Conservation (phyloP, 345 rosid genomes). For the Heritiera fomes region DNA sequence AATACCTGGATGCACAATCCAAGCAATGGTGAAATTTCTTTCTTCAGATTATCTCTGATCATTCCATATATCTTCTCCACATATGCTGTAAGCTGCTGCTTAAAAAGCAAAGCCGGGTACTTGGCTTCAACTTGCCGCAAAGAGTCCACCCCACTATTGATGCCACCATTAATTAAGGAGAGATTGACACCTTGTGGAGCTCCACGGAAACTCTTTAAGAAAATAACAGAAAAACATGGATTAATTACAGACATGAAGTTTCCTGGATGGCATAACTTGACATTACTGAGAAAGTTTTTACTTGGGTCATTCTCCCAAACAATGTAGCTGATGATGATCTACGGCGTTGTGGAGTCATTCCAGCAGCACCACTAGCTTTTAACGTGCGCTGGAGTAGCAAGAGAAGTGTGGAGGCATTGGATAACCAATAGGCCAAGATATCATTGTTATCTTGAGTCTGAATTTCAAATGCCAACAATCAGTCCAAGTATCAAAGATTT, state of each 20-base stretch:
- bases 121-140: slow-evolving; percentile 95
- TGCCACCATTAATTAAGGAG: slow-evolving; percentile 61
- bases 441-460: slow-evolving; percentile 93
- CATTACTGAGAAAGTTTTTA: slow-evolving; percentile 25
- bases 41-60: slow-evolving; percentile 94
- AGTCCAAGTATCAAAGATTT: slow-evolving; percentile 21
- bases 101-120: slow-evolving; percentile 94
- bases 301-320: slow-evolving; percentile 95
- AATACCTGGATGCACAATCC: slow-evolving; percentile 95
- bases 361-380: slow-evolving; percentile 96
- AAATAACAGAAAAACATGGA: slow-evolving; percentile 15
- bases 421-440: slow-evolving; percentile 85
- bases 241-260: slow-evolving; percentile 22
- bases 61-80: slow-evolving; percentile 97
- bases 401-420: slow-evolving; percentile 91
- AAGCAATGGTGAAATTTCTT: slow-evolving; percentile 93
- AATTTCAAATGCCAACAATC: slow-evolving; percentile 22
- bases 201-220: slow-evolving; percentile 81
- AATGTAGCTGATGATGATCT: slow-evolving; percentile 92
- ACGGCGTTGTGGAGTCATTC: slow-evolving; percentile 96
- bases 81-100: slow-evolving; percentile 95
- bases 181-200: slow-evolving; percentile 86
- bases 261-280: slow-evolving; percentile 9
- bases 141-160: slow-evolving; percentile 57
- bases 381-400: slow-evolving; percentile 86